Evolutionary conservation across 23 red algal genomes (phyloP).

Genomic region (Gracilaria vermiculophylla): DNA sequence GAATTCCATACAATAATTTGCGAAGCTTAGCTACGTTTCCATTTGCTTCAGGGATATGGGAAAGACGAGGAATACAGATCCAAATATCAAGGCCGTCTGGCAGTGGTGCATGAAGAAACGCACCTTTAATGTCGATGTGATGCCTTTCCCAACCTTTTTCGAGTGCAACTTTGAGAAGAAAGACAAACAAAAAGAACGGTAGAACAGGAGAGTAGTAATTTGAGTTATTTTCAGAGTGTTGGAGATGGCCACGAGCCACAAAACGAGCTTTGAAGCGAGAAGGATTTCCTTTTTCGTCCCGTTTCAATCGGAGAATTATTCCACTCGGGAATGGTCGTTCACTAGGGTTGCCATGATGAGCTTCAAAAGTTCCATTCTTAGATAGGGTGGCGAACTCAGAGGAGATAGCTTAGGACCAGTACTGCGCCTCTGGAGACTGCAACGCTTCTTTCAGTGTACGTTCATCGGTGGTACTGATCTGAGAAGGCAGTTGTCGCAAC

Average conservation of each 20-base stretch:
- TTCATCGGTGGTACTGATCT: neutral
- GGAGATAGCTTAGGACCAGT: conserved; percentile 9
- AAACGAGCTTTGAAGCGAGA: conserved; percentile 43
- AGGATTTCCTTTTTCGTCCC: neutral
- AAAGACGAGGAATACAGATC: neutral
- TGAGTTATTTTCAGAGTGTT: neutral
- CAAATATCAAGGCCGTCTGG: neutral
- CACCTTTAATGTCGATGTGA: neutral
- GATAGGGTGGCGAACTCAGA: neutral
- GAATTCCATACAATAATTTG: conserved; percentile 39
- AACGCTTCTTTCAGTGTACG: neutral
- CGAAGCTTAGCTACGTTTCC: conserved; percentile 1
- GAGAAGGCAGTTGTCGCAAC: neutral
- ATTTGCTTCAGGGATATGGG: neutral
- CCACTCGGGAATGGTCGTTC: neutral
- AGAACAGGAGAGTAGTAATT: conserved; percentile 7
- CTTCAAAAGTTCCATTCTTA: neutral
- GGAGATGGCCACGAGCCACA: neutral
- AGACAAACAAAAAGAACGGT: neutral
- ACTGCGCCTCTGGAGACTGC: neutral
- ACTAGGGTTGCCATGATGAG: neutral
- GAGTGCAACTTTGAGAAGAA: neutral
- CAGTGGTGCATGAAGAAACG: conserved; percentile 9
- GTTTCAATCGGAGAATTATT: conserved; percentile 16
- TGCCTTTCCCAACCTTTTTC: neutral